Base-by-base conservation (phyloP, 1,284 basidiomycete species). In the Kwoniella shivajii region DNA sequence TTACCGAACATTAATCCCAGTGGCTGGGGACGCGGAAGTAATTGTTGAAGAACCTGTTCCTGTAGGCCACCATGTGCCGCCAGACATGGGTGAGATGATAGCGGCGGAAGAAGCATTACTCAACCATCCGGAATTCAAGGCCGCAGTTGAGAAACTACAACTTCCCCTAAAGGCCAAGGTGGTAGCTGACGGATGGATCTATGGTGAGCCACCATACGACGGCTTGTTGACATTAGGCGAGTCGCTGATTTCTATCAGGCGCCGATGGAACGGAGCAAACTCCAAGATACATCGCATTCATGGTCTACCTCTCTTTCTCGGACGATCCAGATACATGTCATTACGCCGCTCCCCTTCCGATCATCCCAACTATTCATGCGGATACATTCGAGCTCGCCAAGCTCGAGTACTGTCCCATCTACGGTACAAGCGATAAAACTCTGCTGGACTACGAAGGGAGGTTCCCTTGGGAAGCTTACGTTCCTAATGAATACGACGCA, bases 311-410 rank as follows among this genome's bases (percentile, higher is more conserved):
- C 18, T 42, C 34, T 11, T 38, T 42, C 14, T 42, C 42, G n/a
- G 36, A 39, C 11, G 30, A 41, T 10, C 43, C 46, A 6, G 60
- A 64, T 46, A 61, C 65, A 34, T 69, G 68, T 61, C 76, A 78
- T 65, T 78, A 78, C 61, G 63, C 75, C 27, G 63, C 64, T 16
- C 78, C 77, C 1, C 59, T 78, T 6, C 76, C 77, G 4, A 59
- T 79, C 45, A 60, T 76, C 22, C 77, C 78, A 4, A 65, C 70
- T 29, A 57, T 77, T 41, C 22, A 36, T 34, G 50, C 63, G 6
- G 41, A 58, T 6, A 45, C 41, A 27, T 59, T 50, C 27, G 55
- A 63, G 50, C 52, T 75, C 13, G 37, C 45, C 1, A 49, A 56
- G 6, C 59, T 74, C 36, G 63, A 71, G 22, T 73, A 65, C 57